Evolutionary conservation across 2,329 filamentous ascomycete genomes (phyloP).

Genomic region (Pseudocercospora crystallina): DNA sequence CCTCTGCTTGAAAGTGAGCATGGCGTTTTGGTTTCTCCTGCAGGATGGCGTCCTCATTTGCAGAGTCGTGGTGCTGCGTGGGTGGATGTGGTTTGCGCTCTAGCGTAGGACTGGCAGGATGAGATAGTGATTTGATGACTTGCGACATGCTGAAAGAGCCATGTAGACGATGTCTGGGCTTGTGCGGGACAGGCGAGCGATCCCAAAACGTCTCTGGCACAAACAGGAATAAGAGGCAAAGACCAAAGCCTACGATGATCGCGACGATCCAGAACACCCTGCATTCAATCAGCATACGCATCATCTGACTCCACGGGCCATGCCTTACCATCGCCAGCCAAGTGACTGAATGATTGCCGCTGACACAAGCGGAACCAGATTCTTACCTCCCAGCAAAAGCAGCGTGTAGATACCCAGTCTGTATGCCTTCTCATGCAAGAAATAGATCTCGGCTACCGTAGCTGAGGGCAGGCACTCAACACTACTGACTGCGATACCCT

Average conservation of each 20-base stretch:
- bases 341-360: conserved; percentile 76
- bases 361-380: conserved; percentile 81
- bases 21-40: conserved; percentile 9
- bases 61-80: not conserved
- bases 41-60: conserved; percentile 11
- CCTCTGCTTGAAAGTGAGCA: conserved; percentile 19
- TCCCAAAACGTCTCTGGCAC: conserved; percentile 98
- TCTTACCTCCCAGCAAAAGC: conserved; percentile 79
- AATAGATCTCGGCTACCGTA: conserved; percentile 95
- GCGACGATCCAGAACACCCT: conserved; percentile 65
- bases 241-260: conserved; percentile 71
- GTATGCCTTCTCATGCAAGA: conserved; percentile 89
- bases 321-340: conserved; percentile 63
- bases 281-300: not conserved
- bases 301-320: too few relatives aligned
- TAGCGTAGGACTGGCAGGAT: conserved; percentile 10
- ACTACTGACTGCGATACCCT: conserved; percentile 83
- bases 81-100: conserved; percentile 21
- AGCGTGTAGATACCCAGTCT: conserved; percentile 91
- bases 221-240: conserved; percentile 77
- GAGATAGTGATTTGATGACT: conserved; percentile 14
- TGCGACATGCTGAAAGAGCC: conserved; percentile 25
- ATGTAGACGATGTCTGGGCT: conserved; percentile 19
- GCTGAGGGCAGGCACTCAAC: conserved; percentile 92
- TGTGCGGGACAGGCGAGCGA: conserved; percentile 63